Percentiles rank a stretch among this genome's conserved stretches.
These are phyloP conservation scores for Scleromitrula shiraiana DNA, from an alignment of 2,329 filamentous ascomycete species.

Conservation along the genomic window DNA sequence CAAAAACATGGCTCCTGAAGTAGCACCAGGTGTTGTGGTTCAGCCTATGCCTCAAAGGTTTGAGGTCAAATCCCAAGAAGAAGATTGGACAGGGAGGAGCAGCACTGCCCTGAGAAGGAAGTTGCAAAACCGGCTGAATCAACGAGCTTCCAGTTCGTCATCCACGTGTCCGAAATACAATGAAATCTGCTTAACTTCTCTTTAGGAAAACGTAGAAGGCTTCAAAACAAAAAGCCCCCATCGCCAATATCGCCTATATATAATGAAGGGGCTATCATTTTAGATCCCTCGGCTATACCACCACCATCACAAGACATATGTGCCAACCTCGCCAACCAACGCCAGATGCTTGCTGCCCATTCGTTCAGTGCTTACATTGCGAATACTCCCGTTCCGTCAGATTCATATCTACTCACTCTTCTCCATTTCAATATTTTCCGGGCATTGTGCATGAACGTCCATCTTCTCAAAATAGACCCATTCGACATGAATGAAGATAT, in stretches of 20 bases:
- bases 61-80: constrained; percentile 12
- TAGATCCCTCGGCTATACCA: background rate
- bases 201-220: constrained; percentile 1
- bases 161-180: no score
- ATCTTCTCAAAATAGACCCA: constrained; percentile 22
- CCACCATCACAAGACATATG: background rate
- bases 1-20: no score
- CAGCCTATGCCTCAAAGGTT: constrained; percentile 13
- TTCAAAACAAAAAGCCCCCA: background rate
- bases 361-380: constrained; percentile 8
- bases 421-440: constrained; percentile 34
- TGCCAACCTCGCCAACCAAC: constrained; percentile 1
- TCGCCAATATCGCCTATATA: background rate
- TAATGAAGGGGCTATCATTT: background rate
- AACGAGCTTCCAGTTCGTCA: constrained; percentile 24
- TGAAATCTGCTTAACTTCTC: background rate
- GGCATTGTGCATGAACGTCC: constrained; percentile 30
- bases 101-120: constrained; percentile 23
- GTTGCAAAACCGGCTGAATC: constrained; percentile 25
- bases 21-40: constrained; percentile 11
- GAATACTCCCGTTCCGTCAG: constrained; percentile 11
- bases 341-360: background rate
- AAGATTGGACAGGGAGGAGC: constrained; percentile 32
- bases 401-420: constrained; percentile 28
- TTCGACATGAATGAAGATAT: constrained; percentile 15